phyloP scores from a whole-genome alignment of 1,139 yeast species.

The Hansenula sp. region DNA sequence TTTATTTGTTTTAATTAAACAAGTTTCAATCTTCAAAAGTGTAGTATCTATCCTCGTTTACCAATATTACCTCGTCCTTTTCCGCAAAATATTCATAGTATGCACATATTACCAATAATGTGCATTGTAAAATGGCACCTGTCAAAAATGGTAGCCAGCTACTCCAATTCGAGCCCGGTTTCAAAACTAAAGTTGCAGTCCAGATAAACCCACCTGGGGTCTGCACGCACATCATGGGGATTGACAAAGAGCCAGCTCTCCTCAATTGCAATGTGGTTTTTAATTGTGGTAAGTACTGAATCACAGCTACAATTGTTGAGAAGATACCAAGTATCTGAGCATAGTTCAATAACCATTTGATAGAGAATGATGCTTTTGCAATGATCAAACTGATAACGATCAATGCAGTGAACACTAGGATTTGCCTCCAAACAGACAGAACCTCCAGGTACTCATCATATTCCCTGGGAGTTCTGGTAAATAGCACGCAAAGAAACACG shows the following conservation, averaged over 20 bases:
- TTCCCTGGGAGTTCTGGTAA: constrained; percentile 47
- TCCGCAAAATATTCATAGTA: constrained; percentile 30
- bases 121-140: constrained; percentile 67
- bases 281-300: constrained; percentile 82
- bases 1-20: background rate
- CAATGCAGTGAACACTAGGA: constrained; percentile 5
- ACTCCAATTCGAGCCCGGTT: constrained; percentile 84
- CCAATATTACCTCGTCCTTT: constrained; percentile 1
- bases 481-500: constrained; percentile 47
- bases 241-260: constrained; percentile 78
- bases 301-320: constrained; percentile 57
- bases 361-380: constrained; percentile 34
- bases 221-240: constrained; percentile 81
- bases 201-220: constrained; percentile 88
- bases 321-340: constrained; percentile 64
- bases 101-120: constrained; percentile 47
- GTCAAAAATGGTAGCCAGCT: constrained; percentile 79
- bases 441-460: constrained; percentile 41
- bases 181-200: constrained; percentile 63
- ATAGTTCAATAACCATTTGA: constrained; percentile 24
- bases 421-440: constrained; percentile 33
- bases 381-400: constrained; percentile 34
- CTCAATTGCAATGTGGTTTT: constrained; percentile 63
- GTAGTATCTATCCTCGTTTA: background rate
- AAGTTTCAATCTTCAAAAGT: background rate